Percentiles rank a stretch among this genome's conserved stretches.
Evolutionary conservation across 805 yeast genomes (phyloP).

Genomic region (Brettanomyces custersianus): DNA sequence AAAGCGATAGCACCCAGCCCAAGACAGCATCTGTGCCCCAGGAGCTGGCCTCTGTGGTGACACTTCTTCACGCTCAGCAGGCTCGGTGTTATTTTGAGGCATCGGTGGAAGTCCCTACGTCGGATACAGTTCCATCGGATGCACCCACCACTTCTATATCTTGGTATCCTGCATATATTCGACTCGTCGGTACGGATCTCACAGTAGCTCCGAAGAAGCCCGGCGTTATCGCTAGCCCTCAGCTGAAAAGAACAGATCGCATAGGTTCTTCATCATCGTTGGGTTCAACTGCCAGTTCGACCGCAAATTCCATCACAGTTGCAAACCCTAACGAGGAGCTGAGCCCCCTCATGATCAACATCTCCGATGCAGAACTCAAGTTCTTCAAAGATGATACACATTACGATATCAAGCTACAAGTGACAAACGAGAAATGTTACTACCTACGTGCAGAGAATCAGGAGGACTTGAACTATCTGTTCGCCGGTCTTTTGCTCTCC

Average conservation of each 20-base stretch:
- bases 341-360: constrained; percentile 44
- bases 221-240: not conserved
- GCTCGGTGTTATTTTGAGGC: constrained; percentile 49
- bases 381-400: constrained; percentile 3
- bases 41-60: constrained; percentile 64
- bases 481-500: constrained; percentile 42
- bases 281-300: not conserved
- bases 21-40: constrained; percentile 31
- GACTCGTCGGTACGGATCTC: constrained; percentile 44
- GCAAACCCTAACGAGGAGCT: constrained; percentile 4
- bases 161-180: constrained; percentile 21
- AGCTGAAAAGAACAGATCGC: not conserved
- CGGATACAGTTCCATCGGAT: not conserved
- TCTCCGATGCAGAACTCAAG: constrained; percentile 33
- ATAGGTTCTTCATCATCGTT: not conserved
- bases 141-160: constrained; percentile 2
- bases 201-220: constrained; percentile 20
- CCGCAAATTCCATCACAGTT: not conserved
- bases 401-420: constrained; percentile 13
- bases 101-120: constrained; percentile 17
- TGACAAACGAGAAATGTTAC: constrained; percentile 19
- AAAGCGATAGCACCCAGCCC: not conserved
- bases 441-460: constrained; percentile 17
- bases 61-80: constrained; percentile 62
- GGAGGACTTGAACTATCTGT: constrained; percentile 22